These are phyloP conservation scores for Salix koriyanagi DNA, from an alignment of 345 rosid species.

Conservation along the genomic window DNA sequence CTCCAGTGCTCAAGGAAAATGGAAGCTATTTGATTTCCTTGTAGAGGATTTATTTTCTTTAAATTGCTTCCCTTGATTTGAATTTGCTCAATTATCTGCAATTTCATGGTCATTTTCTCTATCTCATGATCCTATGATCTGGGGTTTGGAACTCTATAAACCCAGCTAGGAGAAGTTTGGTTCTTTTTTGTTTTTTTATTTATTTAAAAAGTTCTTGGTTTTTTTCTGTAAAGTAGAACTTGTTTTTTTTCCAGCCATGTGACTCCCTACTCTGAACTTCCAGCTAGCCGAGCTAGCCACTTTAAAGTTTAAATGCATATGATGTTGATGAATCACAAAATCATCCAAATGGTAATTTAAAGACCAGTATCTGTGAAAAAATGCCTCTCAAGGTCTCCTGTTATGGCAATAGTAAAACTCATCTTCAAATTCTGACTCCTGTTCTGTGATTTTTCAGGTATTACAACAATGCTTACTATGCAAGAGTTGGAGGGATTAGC, in stretches of 20 bases:
- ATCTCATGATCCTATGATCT: slow-evolving; percentile 1
- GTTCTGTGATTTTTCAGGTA: slow-evolving; percentile 33
- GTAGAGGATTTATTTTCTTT: neutral
- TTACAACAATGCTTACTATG: slow-evolving; percentile 88
- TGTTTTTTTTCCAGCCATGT: neutral
- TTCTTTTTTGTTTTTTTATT: neutral
- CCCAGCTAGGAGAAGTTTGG: neutral
- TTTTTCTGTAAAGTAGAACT: too few relatives aligned
- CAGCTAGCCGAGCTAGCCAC: neutral
- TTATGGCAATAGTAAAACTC: neutral
- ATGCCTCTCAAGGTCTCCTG: neutral
- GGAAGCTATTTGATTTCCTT: too few relatives aligned
- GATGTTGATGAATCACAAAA: neutral
- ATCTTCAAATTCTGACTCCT: neutral
- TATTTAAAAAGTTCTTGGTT: neutral
- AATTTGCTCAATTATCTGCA: neutral
- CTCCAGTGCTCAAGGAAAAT: too few relatives aligned
- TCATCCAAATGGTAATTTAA: neutral
- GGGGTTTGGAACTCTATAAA: neutral
- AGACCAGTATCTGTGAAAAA: neutral
- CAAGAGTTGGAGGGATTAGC: slow-evolving; percentile 91
- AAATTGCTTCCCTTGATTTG: neutral
- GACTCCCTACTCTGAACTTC: neutral
- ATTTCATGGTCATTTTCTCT: neutral
- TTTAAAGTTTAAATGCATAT: neutral